A percentile compares a stretch with the other conserved stretches of the same genome.
phyloP scores from a whole-genome alignment of 1,284 basidiomycete species.

The Anthracocystis walkeri region DNA sequence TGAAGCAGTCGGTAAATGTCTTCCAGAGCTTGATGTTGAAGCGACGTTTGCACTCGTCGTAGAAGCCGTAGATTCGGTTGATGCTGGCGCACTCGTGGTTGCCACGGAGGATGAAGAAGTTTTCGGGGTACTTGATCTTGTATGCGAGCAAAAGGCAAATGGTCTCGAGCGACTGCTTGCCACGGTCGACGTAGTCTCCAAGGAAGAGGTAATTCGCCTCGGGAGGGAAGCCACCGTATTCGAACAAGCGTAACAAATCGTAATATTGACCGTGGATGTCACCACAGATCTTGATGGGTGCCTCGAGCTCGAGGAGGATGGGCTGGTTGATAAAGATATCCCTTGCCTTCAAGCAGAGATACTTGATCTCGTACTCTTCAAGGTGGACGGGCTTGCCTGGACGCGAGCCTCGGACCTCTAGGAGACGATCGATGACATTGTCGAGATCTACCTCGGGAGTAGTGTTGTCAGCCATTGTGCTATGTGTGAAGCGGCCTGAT shows the following conservation, averaged over 20 bases:
- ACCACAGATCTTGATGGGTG: slow-evolving; percentile 96
- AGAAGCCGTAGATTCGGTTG: slow-evolving; percentile 95
- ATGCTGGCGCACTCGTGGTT: slow-evolving; percentile 96
- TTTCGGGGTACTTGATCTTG: slow-evolving; percentile 99
- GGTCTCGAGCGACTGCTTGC: slow-evolving; percentile 92
- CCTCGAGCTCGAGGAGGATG: slow-evolving; percentile 91
- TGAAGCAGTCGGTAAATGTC: slow-evolving; percentile 97
- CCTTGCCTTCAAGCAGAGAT: slow-evolving; percentile 90
- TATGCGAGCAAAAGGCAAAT: slow-evolving; percentile 87
- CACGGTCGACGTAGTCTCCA: slow-evolving; percentile 93
- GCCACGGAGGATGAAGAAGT: slow-evolving; percentile 93
- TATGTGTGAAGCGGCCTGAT: slow-evolving; percentile 30
- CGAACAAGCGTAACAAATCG: slow-evolving; percentile 90
- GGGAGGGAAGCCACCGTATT: slow-evolving; percentile 94
- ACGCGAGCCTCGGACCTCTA: slow-evolving; percentile 83
- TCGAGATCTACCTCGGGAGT: slow-evolving; percentile 68
- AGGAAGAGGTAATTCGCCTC: slow-evolving; percentile 97
- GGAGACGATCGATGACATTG: slow-evolving; percentile 68
- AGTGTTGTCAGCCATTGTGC: slow-evolving; percentile 65
- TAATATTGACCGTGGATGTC: slow-evolving; percentile 97
- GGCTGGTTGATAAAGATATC: slow-evolving; percentile 97
- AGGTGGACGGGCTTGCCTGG: slow-evolving; percentile 93
- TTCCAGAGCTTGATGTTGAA: slow-evolving; percentile 99
- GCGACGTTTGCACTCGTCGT: slow-evolving; percentile 96
- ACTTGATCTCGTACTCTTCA: slow-evolving; percentile 95